Conservation (phyloP, 2,329 filamentous ascomycete species). For the Septoria linicola region DNA sequence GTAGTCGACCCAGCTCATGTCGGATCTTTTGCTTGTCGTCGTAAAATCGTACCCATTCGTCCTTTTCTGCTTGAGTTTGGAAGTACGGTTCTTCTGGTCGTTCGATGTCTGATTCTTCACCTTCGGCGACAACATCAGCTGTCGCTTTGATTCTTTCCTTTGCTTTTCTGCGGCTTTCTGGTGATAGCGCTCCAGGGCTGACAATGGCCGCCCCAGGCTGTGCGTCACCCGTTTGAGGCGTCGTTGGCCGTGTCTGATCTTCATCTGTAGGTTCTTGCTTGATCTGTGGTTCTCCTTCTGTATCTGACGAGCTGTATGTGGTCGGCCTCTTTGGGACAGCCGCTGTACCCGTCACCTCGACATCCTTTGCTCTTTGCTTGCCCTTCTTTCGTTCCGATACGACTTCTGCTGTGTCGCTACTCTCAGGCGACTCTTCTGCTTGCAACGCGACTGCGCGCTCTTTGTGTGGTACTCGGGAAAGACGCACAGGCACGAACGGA, state of each 20-base stretch:
- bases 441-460: constrained; percentile 54
- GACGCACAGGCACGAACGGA: constrained; percentile 54
- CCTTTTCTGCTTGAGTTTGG: constrained; percentile 54
- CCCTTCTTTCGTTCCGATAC: constrained; percentile 36
- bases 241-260: constrained; percentile 28
- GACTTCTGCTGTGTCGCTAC: constrained; percentile 21
- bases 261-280: constrained; percentile 57
- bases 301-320: constrained; percentile 41
- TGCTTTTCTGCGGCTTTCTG: constrained; percentile 36
- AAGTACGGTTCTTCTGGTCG: constrained; percentile 42
- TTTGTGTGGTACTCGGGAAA: constrained; percentile 56
- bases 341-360: constrained; percentile 45
- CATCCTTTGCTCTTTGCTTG: constrained; percentile 43
- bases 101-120: constrained; percentile 23
- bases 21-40: constrained; percentile 48
- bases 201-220: constrained; percentile 22
- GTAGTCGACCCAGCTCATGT: constrained; percentile 47
- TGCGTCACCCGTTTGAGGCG: constrained; percentile 21
- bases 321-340: constrained; percentile 44
- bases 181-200: constrained; percentile 36
- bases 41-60: constrained; percentile 51
- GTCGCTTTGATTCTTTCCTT: constrained; percentile 29
- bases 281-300: constrained; percentile 42
- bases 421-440: constrained; percentile 33
- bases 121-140: constrained; percentile 12